A percentile compares a stretch with the other conserved stretches of the same genome.
These are phyloP conservation scores for Emergomyces orientalis DNA, from an alignment of 2,329 filamentous ascomycete genomes.

Conservation along the genomic window DNA sequence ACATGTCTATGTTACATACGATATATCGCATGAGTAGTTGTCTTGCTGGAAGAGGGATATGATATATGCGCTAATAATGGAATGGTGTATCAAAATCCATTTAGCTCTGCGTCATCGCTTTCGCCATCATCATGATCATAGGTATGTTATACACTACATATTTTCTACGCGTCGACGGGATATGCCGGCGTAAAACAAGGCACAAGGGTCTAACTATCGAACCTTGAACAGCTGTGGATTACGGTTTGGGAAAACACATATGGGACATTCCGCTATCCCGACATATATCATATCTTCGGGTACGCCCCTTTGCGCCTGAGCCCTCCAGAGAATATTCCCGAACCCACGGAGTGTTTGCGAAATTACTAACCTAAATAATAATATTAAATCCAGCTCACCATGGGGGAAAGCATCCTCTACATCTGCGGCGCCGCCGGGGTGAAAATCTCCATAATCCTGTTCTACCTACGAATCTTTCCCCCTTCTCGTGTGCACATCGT, in stretches of 20 bases:
- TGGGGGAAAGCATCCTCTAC: conserved; percentile 25
- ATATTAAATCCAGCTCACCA: conserved; percentile 17
- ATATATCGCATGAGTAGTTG: not conserved
- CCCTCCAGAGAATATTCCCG: not conserved
- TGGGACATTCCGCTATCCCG: conserved; percentile 21
- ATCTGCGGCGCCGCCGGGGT: conserved; percentile 24
- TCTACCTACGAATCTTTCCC: conserved; percentile 25
- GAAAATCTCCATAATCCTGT: conserved; percentile 26
- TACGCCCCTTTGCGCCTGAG: conserved; percentile 5
- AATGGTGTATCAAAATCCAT: not conserved
- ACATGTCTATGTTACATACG: not conserved
- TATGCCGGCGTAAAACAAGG: not conserved
- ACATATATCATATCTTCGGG: conserved; percentile 20
- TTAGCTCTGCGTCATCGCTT: conserved; percentile 17
- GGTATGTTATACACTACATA: conserved; percentile 16
- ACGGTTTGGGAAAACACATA: conserved; percentile 23
- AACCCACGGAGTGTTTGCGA: not conserved
- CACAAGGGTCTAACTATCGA: not conserved
- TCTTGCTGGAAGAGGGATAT: not conserved
- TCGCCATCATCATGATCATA: conserved; percentile 17
- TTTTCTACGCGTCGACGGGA: not conserved
- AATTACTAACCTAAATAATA: conserved; percentile 2
- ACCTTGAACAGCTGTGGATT: conserved; percentile 20
- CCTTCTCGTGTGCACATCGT: conserved; percentile 19
- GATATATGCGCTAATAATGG: not conserved